A percentile compares a stretch with the other conserved stretches of the same genome.
These are phyloP conservation scores for Syncephalis fuscata DNA, from an alignment of 371 early-diverging fungal genomes.

Conservation along the genomic window DNA sequence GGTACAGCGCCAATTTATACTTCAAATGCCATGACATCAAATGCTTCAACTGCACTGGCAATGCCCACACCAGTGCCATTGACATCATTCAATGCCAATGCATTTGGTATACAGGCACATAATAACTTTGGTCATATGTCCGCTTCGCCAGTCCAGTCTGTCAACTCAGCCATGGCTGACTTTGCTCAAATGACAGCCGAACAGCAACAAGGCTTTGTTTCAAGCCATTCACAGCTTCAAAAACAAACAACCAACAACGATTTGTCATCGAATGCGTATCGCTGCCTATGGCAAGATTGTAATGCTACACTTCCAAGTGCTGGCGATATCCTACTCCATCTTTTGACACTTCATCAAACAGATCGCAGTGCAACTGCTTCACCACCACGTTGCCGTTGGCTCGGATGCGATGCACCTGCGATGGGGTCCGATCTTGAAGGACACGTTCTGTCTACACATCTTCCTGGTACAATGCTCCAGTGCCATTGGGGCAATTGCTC, in stretches of 20 bases:
- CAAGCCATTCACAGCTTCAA: background rate
- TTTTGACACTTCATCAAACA: slow-evolving; percentile 56
- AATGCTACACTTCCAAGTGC: slow-evolving; percentile 45
- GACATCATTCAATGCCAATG: no score
- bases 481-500: slow-evolving; percentile 45
- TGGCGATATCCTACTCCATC: slow-evolving; percentile 66
- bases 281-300: slow-evolving; percentile 71
- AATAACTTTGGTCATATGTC: background rate
- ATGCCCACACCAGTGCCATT: no score
- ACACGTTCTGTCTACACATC: slow-evolving; percentile 43
- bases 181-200: background rate
- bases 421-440: slow-evolving; percentile 38
- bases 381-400: slow-evolving; percentile 46
- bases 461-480: slow-evolving; percentile 18
- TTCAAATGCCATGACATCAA: no score
- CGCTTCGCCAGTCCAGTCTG: background rate
- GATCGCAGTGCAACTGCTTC: slow-evolving; percentile 24
- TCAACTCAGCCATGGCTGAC: background rate
- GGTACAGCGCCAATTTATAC: no score
- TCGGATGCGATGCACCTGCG: slow-evolving; percentile 36
- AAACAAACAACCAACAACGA: slow-evolving; percentile 1
- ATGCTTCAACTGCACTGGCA: no score
- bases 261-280: background rate
- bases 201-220: background rate
- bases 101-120: background rate